Base-by-base conservation (phyloP, 345 rosid species). In the Eucalyptus pauciflora region DNA sequence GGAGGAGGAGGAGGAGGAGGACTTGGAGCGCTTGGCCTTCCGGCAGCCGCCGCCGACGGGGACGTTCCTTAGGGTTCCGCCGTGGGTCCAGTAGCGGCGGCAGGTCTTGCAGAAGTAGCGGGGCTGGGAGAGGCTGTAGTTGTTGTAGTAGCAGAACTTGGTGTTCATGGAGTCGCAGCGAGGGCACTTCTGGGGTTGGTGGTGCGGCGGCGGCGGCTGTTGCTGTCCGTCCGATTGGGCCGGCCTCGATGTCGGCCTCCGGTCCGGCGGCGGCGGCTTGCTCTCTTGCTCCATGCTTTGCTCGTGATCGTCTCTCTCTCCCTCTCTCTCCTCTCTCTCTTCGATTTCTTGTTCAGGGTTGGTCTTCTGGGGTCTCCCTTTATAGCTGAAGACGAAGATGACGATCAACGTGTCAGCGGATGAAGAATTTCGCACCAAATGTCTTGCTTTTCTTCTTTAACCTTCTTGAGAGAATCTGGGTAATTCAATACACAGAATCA, bases 81-180 rank as follows among this genome's bases (percentile, higher is more conserved):
- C 89, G 37, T 85, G 89, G 71, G 89, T 88, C 89, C 89, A 88
- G 89, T 88, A 88, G 29, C 89, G 89, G n/a, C 87, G 86, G 87
- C 89, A 87, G 48, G 58, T 80, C 88, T 87, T 87, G 85, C 88
- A 87, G 60, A 87, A 87, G 88, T 87, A 87, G 49, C 89, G 89
- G 31, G 89, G 89, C 89, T 88, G 89, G 37, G 79, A 22, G 46
- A 88, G 87, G 89, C 89, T 88, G 87, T 88, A 88, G 76, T 88
- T 88, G 87, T 88, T 88, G 89, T 88, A 88, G 76, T 88, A 88
- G 79, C 89, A 88, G 89, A 88, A 88, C 58, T 88, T 88, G 87
- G 89, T 88, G 58, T 88, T 88, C 50, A 46, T 54, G 71, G 89
- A 88, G 87, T 88, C 89, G 49, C 89, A 88, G 52, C 89, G 71